Evolutionary conservation across 345 rosid genomes (phyloP).

Genomic region (Noccaea caerulescens): DNA sequence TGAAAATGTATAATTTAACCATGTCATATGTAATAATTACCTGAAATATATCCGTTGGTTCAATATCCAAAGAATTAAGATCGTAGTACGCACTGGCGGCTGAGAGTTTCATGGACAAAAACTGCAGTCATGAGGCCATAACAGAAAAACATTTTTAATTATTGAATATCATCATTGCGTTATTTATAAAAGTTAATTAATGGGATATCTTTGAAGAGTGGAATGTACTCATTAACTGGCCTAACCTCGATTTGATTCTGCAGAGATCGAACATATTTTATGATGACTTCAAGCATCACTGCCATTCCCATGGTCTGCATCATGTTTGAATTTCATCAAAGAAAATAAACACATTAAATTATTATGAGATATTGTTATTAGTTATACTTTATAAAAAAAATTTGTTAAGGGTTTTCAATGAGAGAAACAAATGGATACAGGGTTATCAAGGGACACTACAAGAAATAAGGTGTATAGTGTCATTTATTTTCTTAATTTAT

Average conservation of each 20-base stretch:
- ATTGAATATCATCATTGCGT: background rate
- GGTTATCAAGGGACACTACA: too few species aligned
- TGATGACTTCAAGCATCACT: slow-evolving; percentile 65
- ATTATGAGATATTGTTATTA: background rate
- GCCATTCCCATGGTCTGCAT: slow-evolving; percentile 81
- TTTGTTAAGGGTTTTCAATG: too few species aligned
- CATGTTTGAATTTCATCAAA: slow-evolving; percentile 6
- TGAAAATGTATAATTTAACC: background rate
- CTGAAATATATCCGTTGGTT: slow-evolving; percentile 45
- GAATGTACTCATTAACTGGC: background rate
- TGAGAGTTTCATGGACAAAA: slow-evolving; percentile 66
- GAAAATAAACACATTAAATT: slow-evolving; percentile 6
- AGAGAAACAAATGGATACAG: too few species aligned
- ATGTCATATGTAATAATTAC: slow-evolving; percentile 30
- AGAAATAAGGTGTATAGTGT: too few species aligned
- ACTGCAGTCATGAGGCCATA: slow-evolving; percentile 40
- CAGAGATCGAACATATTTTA: slow-evolving; percentile 62
- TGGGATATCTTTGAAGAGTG: background rate
- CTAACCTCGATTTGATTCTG: slow-evolving; percentile 71
- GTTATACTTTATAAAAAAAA: background rate
- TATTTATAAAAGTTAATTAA: slow-evolving; percentile 2
- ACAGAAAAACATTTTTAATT: background rate
- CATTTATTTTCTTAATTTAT: too few species aligned
- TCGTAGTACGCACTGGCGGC: slow-evolving; percentile 57
- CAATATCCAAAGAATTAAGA: slow-evolving; percentile 46